Evolutionary conservation across 352 stramenopile genomes (phyloP).

Genomic region (Elongisporangium anandrum): DNA sequence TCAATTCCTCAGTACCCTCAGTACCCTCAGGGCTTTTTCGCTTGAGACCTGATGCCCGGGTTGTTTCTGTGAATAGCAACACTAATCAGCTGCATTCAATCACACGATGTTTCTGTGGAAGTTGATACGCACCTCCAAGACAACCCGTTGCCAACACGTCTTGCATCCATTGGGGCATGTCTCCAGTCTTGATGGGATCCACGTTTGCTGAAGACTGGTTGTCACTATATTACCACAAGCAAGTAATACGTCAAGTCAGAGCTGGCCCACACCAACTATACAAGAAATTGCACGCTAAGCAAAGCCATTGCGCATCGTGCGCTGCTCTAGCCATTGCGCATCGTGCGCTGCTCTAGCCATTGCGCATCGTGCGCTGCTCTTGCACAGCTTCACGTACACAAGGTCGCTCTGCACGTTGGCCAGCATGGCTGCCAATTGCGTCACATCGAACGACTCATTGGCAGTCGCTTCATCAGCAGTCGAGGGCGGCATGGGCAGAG

Average conservation of each 20-base stretch:
- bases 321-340: background rate
- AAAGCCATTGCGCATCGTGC: background rate
- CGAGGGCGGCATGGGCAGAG: conserved; percentile 6
- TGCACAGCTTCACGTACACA: conserved; percentile 19
- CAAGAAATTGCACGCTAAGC: background rate
- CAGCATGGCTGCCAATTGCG: conserved; percentile 40
- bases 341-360: background rate
- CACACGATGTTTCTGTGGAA: background rate
- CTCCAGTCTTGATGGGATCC: background rate
- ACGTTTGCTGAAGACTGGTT: background rate
- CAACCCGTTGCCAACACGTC: conserved; percentile 46
- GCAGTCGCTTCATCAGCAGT: conserved; percentile 4
- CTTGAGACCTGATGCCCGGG: background rate
- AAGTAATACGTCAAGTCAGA: background rate
- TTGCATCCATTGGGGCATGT: conserved; percentile 43
- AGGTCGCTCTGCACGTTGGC: conserved; percentile 24
- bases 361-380: background rate
- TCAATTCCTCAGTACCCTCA: background rate
- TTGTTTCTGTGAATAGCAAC: background rate
- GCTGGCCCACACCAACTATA: background rate
- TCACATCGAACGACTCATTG: conserved; percentile 17
- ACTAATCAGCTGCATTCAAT: background rate
- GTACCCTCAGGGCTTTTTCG: background rate
- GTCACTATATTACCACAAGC: background rate
- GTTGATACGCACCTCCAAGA: conserved; percentile 25